Evolutionary conservation across 371 early-diverging fungal genomes (phyloP), one percentile per base, ranked within the genome.

Genomic region (Conidiobolus incongruus): DNA sequence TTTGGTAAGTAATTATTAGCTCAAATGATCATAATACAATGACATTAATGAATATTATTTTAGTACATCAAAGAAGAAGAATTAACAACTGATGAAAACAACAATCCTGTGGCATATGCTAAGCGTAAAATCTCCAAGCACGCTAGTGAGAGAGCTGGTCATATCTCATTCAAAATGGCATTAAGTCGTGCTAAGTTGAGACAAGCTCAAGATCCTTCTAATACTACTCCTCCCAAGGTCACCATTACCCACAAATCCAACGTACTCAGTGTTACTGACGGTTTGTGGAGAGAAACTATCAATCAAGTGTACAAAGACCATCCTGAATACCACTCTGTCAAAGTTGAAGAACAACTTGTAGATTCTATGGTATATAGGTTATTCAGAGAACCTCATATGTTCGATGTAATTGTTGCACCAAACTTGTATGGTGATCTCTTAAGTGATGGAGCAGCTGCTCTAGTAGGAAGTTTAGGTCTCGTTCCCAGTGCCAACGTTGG

Each of bases 231-330:
- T 17, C 79, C 88, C 44, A 76, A 72, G 35, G 90, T 94, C 40
- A 94, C 95, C 2, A 75, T 87, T 46, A 83, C 90, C 29, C 95
- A 94, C 75, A 94, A 94, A 60, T 82, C 88, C 32, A 94, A 94
- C 43, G 89, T 94, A 17, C 63, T 94, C 50, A 77, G 76, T 45
- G 62, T 90, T 7, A 78, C 88, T 12, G 92, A 94, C 53, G 95
- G 95, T 16, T 66, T 94, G 54, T 94, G 83, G 75, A 77, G 92
- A 46, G 89, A 88, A 56, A 75, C 78, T 2, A 76, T 78, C 12
- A 73, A 77, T 48, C 68, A 58, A 22, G 85, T 85, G 37, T 66
- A 77, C 51, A 71, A 75, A 37, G 59, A 57, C 41, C 69, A 71
- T 47, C 57, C 67, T 19, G 66, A 61, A 40, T 72, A 63, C 48